A percentile compares a stretch with the other conserved stretches of the same genome.
Conservation (phyloP, 805 yeast genomes). For the Millerago galiae region DNA sequence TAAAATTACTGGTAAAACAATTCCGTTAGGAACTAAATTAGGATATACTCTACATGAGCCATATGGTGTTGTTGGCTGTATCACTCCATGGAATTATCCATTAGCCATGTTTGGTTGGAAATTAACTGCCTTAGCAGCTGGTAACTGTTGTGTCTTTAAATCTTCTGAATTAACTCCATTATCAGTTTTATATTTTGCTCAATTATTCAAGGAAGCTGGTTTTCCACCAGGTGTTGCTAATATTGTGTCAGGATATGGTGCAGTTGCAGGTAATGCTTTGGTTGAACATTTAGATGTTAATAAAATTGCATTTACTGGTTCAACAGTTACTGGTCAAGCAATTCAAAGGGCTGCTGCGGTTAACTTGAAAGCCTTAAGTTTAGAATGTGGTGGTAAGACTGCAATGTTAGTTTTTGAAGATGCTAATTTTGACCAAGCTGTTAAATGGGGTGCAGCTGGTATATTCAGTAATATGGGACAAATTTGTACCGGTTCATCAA, state of each 20-base stretch:
- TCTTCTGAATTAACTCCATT: conserved; percentile 46
- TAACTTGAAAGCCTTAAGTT: conserved; percentile 40
- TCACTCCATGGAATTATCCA: conserved; percentile 49
- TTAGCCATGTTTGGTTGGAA: conserved; percentile 46
- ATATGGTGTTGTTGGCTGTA: conserved; percentile 45
- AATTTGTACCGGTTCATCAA: conserved; percentile 59
- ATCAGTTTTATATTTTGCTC: conserved; percentile 36
- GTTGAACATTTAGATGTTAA: conserved; percentile 39
- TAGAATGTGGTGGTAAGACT: conserved; percentile 50
- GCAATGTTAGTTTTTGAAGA: conserved; percentile 42
- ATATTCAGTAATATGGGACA: conserved; percentile 58
- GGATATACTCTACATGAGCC: conserved; percentile 50
- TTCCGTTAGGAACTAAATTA: conserved; percentile 54
- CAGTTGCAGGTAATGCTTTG: conserved; percentile 39
- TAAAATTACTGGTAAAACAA: conserved; percentile 56
- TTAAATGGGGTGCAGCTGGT: conserved; percentile 47
- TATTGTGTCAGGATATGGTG: conserved; percentile 39
- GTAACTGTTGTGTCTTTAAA: conserved; percentile 42
- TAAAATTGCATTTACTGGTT: conserved; percentile 52
- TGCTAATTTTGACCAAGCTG: conserved; percentile 40
- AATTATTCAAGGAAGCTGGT: conserved; percentile 37
- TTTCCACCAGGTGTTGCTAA: conserved; percentile 48
- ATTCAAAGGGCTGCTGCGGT: conserved; percentile 36
- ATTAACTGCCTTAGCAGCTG: conserved; percentile 41
- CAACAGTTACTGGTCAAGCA: conserved; percentile 41